Percentiles rank a stretch among this genome's conserved stretches.
phyloP scores from a whole-genome alignment of 306 rosid genomes.

The Glycine soja region DNA sequence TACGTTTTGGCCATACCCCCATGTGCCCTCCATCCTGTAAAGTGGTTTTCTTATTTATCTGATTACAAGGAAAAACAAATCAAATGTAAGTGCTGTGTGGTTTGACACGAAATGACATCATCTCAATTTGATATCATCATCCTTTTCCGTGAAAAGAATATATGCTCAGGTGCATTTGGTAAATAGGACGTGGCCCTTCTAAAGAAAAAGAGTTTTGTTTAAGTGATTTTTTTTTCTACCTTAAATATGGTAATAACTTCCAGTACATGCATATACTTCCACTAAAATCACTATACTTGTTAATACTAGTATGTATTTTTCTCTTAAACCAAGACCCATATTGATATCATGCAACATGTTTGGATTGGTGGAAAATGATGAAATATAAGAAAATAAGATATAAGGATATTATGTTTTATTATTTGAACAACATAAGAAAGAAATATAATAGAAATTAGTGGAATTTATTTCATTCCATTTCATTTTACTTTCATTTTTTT shows the following conservation, averaged over 20 bases:
- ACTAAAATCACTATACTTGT: neutral
- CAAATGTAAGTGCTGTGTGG: slow-evolving; percentile 38
- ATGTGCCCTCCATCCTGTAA: slow-evolving; percentile 63
- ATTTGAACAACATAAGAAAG: neutral
- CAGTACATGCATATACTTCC: neutral
- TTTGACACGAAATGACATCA: slow-evolving; percentile 54
- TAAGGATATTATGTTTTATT: neutral
- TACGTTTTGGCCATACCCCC: slow-evolving; percentile 61
- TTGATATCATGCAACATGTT: neutral
- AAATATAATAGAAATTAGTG: neutral
- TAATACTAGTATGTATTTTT: neutral
- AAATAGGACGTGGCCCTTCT: neutral
- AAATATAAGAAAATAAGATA: neutral
- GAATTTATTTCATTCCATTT: neutral
- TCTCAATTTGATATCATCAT: slow-evolving; percentile 30
- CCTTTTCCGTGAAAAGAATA: slow-evolving; percentile 28
- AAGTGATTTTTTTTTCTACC: neutral
- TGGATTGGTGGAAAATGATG: neutral
- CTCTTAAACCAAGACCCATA: neutral
- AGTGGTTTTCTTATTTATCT: slow-evolving; percentile 50
- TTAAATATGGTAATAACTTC: neutral
- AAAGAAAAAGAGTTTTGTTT: neutral
- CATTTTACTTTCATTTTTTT: neutral
- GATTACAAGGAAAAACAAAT: slow-evolving; percentile 16
- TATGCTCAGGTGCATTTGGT: slow-evolving; percentile 17